These are phyloP conservation scores for Wickerhamiella pararugosa DNA, from an alignment of 1,139 yeast genomes.

Conservation along the genomic window DNA sequence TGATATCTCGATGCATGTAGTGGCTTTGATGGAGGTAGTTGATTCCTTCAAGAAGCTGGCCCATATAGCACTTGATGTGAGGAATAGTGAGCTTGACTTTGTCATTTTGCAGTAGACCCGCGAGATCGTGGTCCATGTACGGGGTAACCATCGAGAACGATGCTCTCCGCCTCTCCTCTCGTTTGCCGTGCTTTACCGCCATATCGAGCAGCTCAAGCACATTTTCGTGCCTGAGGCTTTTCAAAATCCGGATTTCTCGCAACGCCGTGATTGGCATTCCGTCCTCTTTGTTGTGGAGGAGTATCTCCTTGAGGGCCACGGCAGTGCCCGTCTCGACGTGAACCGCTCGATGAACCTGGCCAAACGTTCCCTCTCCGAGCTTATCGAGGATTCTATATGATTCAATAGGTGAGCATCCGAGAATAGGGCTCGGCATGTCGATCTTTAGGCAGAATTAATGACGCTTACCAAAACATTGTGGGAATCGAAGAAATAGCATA, in stretches of 20 bases:
- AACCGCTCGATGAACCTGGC: slow-evolving; percentile 61
- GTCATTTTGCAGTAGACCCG: slow-evolving; percentile 84
- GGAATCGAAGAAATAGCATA: no score
- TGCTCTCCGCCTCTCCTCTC: slow-evolving; percentile 20
- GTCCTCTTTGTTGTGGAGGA: slow-evolving; percentile 72
- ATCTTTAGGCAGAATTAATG: no score
- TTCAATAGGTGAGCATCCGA: slow-evolving; percentile 24
- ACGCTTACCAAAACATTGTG: no score
- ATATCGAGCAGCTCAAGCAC: slow-evolving; percentile 70
- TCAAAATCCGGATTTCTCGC: slow-evolving; percentile 78
- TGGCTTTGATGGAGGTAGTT: slow-evolving; percentile 55
- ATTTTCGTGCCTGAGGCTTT: slow-evolving; percentile 52
- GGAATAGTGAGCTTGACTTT: slow-evolving; percentile 42
- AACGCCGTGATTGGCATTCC: slow-evolving; percentile 94
- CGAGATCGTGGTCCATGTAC: slow-evolving; percentile 84
- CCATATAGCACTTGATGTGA: slow-evolving; percentile 73
- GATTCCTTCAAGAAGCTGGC: slow-evolving; percentile 64
- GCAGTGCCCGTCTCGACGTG: slow-evolving; percentile 35
- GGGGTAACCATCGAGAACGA: slow-evolving; percentile 78
- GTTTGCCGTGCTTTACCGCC: slow-evolving; percentile 41
- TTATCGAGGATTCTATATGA: slow-evolving; percentile 46
- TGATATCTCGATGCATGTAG: slow-evolving; percentile 80
- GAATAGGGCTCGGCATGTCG: slow-evolving; percentile 8
- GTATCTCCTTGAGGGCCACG: slow-evolving; percentile 76
- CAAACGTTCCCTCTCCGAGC: slow-evolving; percentile 88